phyloP scores from a whole-genome alignment of 1,284 basidiomycete genomes.

The Meira miltonrushii region DNA sequence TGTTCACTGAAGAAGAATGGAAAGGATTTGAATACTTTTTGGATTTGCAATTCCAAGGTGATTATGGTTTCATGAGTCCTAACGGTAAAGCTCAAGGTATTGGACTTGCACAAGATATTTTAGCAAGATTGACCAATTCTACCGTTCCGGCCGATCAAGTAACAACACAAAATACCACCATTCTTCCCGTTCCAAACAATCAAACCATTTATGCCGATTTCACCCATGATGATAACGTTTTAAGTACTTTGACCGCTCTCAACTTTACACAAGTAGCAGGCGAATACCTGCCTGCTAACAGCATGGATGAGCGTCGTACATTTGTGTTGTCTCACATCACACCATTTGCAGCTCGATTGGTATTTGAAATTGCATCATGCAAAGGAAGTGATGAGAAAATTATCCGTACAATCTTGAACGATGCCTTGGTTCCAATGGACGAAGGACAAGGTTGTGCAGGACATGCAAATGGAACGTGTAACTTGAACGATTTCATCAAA shows the following conservation, averaged over 20 bases:
- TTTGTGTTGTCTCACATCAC: constrained; percentile 34
- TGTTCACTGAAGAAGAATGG: constrained; percentile 86
- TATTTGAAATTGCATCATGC: constrained; percentile 17
- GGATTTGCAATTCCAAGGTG: constrained; percentile 45
- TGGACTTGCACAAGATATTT: constrained; percentile 62
- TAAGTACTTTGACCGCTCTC: constrained; percentile 39
- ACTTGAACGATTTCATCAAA: constrained; percentile 67
- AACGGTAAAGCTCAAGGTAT: constrained; percentile 74
- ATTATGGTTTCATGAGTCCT: constrained; percentile 75
- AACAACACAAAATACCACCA: constrained; percentile 43
- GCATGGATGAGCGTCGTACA: not conserved
- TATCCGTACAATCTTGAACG: constrained; percentile 76
- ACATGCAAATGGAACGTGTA: constrained; percentile 60
- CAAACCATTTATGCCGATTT: constrained; percentile 48
- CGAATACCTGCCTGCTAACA: not conserved
- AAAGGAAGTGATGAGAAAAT: constrained; percentile 53
- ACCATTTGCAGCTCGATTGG: constrained; percentile 35
- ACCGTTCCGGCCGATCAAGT: constrained; percentile 20
- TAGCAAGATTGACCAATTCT: constrained; percentile 33
- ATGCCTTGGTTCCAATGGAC: constrained; percentile 68
- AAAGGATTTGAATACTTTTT: constrained; percentile 70
- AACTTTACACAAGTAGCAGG: constrained; percentile 29
- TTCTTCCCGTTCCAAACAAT: constrained; percentile 41
- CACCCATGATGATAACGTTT: constrained; percentile 39
- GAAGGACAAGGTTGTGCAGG: constrained; percentile 11